Percentiles rank a stretch among this genome's conserved stretches.
phyloP scores from a whole-genome alignment of 495 filamentous ascomycete genomes.

The Pyrenula aspistea region DNA sequence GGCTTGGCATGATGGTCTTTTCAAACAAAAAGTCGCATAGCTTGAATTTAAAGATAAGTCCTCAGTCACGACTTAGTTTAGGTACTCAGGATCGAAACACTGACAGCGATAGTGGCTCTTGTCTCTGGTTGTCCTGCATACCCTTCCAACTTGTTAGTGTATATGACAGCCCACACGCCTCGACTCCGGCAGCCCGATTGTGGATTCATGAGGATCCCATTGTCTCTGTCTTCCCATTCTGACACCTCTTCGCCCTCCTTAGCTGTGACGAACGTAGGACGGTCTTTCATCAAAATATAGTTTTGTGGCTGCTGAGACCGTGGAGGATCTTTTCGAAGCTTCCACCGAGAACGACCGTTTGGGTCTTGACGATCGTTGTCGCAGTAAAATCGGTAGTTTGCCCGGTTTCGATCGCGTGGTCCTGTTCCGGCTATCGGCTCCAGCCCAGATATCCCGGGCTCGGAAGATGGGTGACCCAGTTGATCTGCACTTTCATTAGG shows the following conservation, averaged over 20 bases:
- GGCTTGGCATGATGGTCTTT: neutral
- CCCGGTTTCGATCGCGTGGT: neutral
- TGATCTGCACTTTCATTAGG: neutral
- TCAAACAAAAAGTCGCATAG: neutral
- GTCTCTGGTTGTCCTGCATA: neutral
- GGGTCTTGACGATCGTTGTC: neutral
- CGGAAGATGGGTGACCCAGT: neutral
- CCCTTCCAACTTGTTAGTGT: neutral
- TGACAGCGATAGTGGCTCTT: neutral
- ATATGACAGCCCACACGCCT: neutral
- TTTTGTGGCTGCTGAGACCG: neutral
- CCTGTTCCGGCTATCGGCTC: neutral
- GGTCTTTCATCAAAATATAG: neutral
- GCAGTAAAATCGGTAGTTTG: neutral
- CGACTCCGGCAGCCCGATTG: neutral
- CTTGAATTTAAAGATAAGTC: neutral
- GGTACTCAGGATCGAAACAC: neutral
- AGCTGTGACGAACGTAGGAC: neutral
- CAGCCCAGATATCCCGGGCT: neutral
- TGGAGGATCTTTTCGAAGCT: neutral
- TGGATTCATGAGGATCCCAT: neutral
- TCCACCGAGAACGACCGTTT: neutral
- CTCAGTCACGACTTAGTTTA: neutral
- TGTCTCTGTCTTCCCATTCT: neutral
- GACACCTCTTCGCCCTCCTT: neutral